Conservation (phyloP, 257 asterid species). For the Cinchona pubescens region DNA sequence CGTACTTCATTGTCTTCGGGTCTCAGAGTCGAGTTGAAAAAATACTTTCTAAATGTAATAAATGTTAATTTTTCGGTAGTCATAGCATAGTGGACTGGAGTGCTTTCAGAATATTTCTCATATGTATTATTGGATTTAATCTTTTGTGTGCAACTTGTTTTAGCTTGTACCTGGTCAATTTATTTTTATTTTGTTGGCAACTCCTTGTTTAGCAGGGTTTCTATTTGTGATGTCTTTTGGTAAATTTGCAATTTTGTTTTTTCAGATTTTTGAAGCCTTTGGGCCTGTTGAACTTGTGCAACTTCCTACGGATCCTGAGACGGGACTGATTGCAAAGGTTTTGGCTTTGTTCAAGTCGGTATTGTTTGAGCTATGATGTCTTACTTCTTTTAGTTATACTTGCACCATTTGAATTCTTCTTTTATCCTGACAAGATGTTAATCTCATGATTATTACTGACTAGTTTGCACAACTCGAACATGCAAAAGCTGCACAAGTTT, state of each 20-base stretch:
- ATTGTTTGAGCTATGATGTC: slow-evolving; percentile 14
- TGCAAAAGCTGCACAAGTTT: slow-evolving; percentile 91
- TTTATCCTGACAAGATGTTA: not conserved
- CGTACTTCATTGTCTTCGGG: not conserved
- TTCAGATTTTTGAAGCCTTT: slow-evolving; percentile 93
- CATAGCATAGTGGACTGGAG: not conserved
- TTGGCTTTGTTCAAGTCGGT: slow-evolving; percentile 98
- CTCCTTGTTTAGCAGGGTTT: not conserved
- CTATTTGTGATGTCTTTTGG: slow-evolving; percentile 7
- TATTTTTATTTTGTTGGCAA: not conserved
- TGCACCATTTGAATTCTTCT: not conserved
- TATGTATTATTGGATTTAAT: not conserved
- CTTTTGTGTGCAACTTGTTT: not conserved
- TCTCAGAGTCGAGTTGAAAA: not conserved
- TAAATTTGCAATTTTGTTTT: not conserved
- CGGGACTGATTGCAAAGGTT: slow-evolving; percentile 99
- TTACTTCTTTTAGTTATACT: not conserved
- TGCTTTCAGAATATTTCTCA: not conserved
- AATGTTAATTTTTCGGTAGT: not conserved
- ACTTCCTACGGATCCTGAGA: slow-evolving; percentile 96
- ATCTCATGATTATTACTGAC: slow-evolving; percentile 14
- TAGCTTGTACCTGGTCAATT: not conserved
- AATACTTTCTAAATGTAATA: not conserved
- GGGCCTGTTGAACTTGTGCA: slow-evolving; percentile 99
- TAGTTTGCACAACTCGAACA: slow-evolving; percentile 89